Percentiles rank a stretch among this genome's conserved stretches.
These are phyloP conservation scores for Eragrostis nindensis DNA, from an alignment of 176 grass and related monocot species.

Conservation along the genomic window DNA sequence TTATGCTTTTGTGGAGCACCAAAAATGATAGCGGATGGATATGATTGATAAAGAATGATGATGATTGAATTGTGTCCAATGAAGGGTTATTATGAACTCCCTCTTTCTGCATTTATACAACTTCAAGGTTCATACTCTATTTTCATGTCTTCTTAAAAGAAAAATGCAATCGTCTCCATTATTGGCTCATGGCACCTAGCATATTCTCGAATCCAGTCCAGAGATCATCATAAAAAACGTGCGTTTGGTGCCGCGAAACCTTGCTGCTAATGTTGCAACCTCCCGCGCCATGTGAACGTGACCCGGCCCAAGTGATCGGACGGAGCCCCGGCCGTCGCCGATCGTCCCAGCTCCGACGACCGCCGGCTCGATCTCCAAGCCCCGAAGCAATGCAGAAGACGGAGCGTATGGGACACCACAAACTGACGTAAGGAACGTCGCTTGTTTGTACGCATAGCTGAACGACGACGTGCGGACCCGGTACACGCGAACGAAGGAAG, in stretches of 20 bases:
- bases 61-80: not conserved
- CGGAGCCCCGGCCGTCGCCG: not conserved
- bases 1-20: not conserved
- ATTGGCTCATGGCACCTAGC: slow-evolving; percentile 6
- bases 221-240: not conserved
- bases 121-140: no score
- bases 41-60: not conserved
- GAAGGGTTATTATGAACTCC: not conserved
- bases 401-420: slow-evolving; percentile 3
- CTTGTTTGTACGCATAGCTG: not conserved
- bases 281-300: not conserved
- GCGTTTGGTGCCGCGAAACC: slow-evolving; percentile 20
- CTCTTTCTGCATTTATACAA: not conserved
- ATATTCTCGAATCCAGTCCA: slow-evolving; percentile 29
- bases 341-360: not conserved
- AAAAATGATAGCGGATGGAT: not conserved
- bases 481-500: not conserved
- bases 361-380: not conserved
- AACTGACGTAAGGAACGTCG: not conserved
- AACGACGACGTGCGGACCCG: not conserved
- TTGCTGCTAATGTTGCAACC: not conserved
- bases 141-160: not conserved
- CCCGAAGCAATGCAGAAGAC: slow-evolving; percentile 23
- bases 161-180: not conserved
- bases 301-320: not conserved